Base-by-base conservation (phyloP, 164 flowering plant genomes). In the Tinospora cordifolia region DNA sequence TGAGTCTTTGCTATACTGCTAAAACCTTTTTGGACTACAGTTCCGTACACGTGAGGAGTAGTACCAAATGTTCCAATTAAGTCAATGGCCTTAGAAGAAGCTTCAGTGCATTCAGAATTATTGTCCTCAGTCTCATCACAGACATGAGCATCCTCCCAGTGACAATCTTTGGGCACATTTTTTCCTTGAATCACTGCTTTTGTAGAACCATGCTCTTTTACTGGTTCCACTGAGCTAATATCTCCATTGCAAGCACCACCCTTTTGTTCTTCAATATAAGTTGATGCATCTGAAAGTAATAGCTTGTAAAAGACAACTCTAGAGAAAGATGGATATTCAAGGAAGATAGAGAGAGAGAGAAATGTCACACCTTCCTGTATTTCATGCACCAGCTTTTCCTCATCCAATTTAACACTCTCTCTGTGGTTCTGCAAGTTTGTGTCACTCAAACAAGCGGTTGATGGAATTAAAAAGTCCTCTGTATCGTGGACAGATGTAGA, bases 61-160 rank as follows among this genome's bases (percentile, higher is more conserved):
- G 73, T 84, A 75, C 80, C 83, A 75, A 83, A 86, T 63, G 85
- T 75, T 78, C 95, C 93, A 77, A 90, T 89, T 76, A 90, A 85
- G 80, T 92, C 95, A 63, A 85, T 90, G 73, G 88, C 90, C 77
- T 84, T 85, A 79, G 76, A 81, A 24, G 82, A 79, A 72, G 81
- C 78, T 66, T 69, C 77, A 38, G 62, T 72, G 27, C 38, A 30
- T 36, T 68, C 75, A 71, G 64, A 27, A 40, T 68, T 71, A 67
- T 66, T 54, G 44, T 73, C 81, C 71, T 69, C 39, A 49, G 73
- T 78, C 74, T 77, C 80, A 60, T 46, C n/a, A 38, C 24, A 12
- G 10, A 57, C 21, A 71, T 66, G 77, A 76, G 69, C 72, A 71
- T 71, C 79, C 58, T 58, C 72, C 51, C 72, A 62, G 12, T 21